Evolutionary conservation across 495 filamentous ascomycete genomes (phyloP).

Genomic region (Chaetomidium leptoderma): DNA sequence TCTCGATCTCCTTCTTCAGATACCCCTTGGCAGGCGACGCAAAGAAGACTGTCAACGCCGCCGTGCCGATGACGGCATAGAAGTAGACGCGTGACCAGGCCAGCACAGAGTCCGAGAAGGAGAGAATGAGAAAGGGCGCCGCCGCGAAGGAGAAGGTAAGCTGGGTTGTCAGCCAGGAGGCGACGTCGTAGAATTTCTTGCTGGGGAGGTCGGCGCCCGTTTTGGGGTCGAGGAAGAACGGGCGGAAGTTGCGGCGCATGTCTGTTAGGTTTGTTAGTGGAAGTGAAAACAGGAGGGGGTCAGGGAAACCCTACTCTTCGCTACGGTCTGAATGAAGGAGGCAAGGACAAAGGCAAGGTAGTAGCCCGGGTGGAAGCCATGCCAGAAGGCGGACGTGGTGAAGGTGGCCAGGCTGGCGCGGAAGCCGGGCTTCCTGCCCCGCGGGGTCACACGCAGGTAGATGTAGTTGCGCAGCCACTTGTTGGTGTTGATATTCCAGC

Average conservation of each 20-base stretch:
- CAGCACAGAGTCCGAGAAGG: constrained; percentile 57
- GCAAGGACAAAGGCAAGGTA: constrained; percentile 87
- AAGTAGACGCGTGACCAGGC: constrained; percentile 88
- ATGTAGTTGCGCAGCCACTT: constrained; percentile 94
- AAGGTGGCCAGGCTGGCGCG: constrained; percentile 92
- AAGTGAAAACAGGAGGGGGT: not conserved
- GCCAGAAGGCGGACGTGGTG: constrained; percentile 91
- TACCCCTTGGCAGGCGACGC: constrained; percentile 66
- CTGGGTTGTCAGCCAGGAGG: constrained; percentile 77
- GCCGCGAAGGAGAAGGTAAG: constrained; percentile 74
- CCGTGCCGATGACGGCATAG: constrained; percentile 70
- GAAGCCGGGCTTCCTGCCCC: constrained; percentile 95
- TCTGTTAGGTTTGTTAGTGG: constrained; percentile 47
- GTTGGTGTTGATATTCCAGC: constrained; percentile 99
- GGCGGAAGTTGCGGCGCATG: constrained; percentile 81
- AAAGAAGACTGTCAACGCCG: constrained; percentile 66
- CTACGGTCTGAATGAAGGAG: constrained; percentile 83
- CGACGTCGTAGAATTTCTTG: constrained; percentile 84
- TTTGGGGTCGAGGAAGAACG: constrained; percentile 79
- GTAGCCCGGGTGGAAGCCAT: constrained; percentile 96
- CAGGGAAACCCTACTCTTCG: constrained; percentile 67
- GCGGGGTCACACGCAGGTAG: constrained; percentile 91
- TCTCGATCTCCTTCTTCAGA: constrained; percentile 56
- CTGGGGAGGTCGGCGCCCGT: constrained; percentile 59
- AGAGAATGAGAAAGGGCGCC: constrained; percentile 77